Evolutionary conservation across 805 yeast genomes (phyloP).

Genomic region (Kluyveromyces dobzhanskii): DNA sequence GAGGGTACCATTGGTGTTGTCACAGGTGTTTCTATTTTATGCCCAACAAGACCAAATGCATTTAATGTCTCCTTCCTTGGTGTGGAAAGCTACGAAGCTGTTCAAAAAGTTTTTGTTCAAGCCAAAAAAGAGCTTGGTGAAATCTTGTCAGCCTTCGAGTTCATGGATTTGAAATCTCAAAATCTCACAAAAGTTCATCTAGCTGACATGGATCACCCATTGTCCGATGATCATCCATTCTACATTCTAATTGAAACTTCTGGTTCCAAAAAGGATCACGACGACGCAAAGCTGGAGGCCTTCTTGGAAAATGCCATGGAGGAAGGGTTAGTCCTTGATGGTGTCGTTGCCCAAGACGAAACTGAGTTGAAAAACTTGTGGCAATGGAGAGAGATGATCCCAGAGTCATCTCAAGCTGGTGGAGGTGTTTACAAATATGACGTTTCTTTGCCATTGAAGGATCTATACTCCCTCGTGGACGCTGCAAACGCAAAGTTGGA

Average conservation of each 20-base stretch:
- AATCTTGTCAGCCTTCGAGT: slow-evolving; percentile 85
- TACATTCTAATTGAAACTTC: slow-evolving; percentile 89
- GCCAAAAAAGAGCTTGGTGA: slow-evolving; percentile 78
- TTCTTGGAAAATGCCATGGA: slow-evolving; percentile 84
- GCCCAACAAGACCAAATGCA: slow-evolving; percentile 83
- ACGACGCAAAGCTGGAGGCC: slow-evolving; percentile 77
- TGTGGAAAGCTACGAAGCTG: slow-evolving; percentile 71
- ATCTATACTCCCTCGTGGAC: slow-evolving; percentile 73
- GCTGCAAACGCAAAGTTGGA: slow-evolving; percentile 58
- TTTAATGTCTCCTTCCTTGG: slow-evolving; percentile 86
- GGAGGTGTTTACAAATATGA: slow-evolving; percentile 98
- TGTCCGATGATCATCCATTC: slow-evolving; percentile 77
- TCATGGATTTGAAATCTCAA: slow-evolving; percentile 77
- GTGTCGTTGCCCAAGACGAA: slow-evolving; percentile 94
- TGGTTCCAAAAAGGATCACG: slow-evolving; percentile 93
- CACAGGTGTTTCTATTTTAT: slow-evolving; percentile 81
- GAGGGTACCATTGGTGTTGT: slow-evolving; percentile 90
- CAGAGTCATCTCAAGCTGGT: slow-evolving; percentile 74
- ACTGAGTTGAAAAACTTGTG: slow-evolving; percentile 75
- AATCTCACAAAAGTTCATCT: slow-evolving; percentile 53
- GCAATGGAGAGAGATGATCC: slow-evolving; percentile 93
- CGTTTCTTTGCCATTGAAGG: slow-evolving; percentile 80
- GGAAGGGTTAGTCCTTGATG: slow-evolving; percentile 77
- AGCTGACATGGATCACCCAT: slow-evolving; percentile 56
- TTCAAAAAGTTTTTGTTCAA: slow-evolving; percentile 67